These are phyloP conservation scores for Cinchona pubescens DNA, from an alignment of 257 asterid genomes.

Conservation along the genomic window DNA sequence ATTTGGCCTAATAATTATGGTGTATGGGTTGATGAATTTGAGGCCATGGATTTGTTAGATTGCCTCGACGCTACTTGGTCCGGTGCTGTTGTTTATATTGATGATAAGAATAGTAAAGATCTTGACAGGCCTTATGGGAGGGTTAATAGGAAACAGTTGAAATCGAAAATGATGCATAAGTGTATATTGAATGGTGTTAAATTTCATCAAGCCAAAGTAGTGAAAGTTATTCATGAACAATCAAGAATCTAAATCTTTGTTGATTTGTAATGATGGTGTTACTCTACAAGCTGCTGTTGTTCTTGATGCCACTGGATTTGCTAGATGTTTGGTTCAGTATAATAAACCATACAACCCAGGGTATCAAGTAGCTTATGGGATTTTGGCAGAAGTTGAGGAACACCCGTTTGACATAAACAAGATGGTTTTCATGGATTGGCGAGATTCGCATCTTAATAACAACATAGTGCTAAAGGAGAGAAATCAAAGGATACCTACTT, in stretches of 20 bases:
- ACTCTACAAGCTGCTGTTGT: conserved; percentile 84
- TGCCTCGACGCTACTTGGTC: conserved; percentile 95
- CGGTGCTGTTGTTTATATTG: conserved; percentile 68
- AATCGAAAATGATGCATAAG: conserved; percentile 95
- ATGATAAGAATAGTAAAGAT: conserved; percentile 57
- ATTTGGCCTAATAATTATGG: conserved; percentile 99
- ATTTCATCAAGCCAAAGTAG: conserved; percentile 92
- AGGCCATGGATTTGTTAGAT: conserved; percentile 95
- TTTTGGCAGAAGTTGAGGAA: conserved; percentile 87
- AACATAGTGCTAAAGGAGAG: conserved; percentile 59
- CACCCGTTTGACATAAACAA: conserved; percentile 82
- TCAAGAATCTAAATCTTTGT: conserved; percentile 69
- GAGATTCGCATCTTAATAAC: conserved; percentile 72
- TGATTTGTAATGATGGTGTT: conserved; percentile 87
- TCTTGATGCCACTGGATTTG: conserved; percentile 96
- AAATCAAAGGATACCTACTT: conserved; percentile 74
- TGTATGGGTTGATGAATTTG: conserved; percentile 99
- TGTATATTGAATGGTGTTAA: conserved; percentile 86
- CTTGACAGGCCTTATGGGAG: conserved; percentile 90
- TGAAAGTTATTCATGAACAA: conserved; percentile 85
- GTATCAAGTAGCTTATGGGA: conserved; percentile 94
- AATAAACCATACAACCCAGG: conserved; percentile 97
- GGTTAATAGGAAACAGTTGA: conserved; percentile 79
- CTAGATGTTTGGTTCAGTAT: conserved; percentile 81
- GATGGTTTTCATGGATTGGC: conserved; percentile 99